These are phyloP conservation scores for Epithemia pelagica DNA, from an alignment of 108 stramenopile genomes.

Conservation along the genomic window DNA sequence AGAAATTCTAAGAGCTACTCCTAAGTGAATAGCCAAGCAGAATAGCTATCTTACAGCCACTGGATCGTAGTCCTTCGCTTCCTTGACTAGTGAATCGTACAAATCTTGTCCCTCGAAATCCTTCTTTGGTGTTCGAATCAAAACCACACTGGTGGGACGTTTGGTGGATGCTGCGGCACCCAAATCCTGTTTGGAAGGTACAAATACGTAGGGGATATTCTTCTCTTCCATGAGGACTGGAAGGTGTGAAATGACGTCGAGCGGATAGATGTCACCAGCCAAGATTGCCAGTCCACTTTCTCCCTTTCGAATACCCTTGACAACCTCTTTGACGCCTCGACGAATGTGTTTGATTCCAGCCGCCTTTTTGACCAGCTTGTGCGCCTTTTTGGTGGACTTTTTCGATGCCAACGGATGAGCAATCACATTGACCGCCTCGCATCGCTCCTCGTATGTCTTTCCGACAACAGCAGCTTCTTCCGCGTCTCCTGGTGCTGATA, in stretches of 20 bases:
- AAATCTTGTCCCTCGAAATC: slow-evolving; percentile 83
- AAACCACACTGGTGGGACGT: slow-evolving; percentile 93
- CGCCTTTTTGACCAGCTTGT: slow-evolving; percentile 97
- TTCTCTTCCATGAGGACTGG: slow-evolving; percentile 93
- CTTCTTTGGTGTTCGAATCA: slow-evolving; percentile 70
- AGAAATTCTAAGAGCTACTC: no score
- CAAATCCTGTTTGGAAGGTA: slow-evolving; percentile 94
- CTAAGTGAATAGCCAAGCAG: no score
- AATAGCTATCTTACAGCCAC: slow-evolving; percentile 4
- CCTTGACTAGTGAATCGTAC: slow-evolving; percentile 75
- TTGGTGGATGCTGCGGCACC: slow-evolving; percentile 97
- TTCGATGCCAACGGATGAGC: slow-evolving; percentile 91
- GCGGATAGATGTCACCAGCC: slow-evolving; percentile 97
- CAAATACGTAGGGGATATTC: slow-evolving; percentile 94
- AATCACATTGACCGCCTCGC: slow-evolving; percentile 84
- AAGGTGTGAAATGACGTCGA: slow-evolving; percentile 95
- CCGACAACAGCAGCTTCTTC: no score
- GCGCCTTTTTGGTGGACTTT: slow-evolving; percentile 93
- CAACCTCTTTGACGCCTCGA: slow-evolving; percentile 97
- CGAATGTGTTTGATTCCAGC: slow-evolving; percentile 76
- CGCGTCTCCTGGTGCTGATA: not conserved
- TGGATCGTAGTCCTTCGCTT: slow-evolving; percentile 80
- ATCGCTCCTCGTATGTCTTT: slow-evolving; percentile 85
- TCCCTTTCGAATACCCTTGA: slow-evolving; percentile 95
- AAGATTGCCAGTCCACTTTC: slow-evolving; percentile 90